phyloP scores from a whole-genome alignment of 208 protist species.

The Eutreptiella sp. region DNA sequence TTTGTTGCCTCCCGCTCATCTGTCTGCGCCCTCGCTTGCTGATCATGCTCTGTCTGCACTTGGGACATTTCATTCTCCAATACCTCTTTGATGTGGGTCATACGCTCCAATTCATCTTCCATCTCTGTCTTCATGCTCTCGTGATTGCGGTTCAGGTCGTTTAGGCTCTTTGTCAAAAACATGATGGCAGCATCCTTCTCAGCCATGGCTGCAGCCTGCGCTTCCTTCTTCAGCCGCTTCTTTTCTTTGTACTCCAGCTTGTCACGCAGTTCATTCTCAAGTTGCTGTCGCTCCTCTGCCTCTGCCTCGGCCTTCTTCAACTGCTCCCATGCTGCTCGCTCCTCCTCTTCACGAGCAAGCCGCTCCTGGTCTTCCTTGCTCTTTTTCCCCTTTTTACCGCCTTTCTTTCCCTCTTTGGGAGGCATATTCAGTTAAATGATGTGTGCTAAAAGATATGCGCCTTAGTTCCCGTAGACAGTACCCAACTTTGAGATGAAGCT shows the following conservation, averaged over 20 bases:
- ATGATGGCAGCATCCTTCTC: conserved; percentile 60
- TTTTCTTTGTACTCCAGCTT: conserved; percentile 61
- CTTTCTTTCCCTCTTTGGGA: no score
- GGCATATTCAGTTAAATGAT: no score
- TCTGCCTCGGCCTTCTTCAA: conserved; percentile 53
- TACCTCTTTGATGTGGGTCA: conserved; percentile 49
- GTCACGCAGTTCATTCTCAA: conserved; percentile 61
- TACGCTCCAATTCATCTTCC: conserved; percentile 51
- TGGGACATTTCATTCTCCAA: conserved; percentile 56
- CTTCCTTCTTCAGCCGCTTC: conserved; percentile 54
- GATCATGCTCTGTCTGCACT: conserved; percentile 45
- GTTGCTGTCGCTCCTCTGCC: conserved; percentile 54
- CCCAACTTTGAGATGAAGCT: no score
- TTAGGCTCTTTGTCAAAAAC: conserved; percentile 45
- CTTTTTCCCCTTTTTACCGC: conserved; percentile 44
- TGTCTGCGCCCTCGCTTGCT: no score
- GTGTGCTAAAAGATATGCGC: no score
- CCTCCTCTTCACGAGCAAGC: conserved; percentile 10
- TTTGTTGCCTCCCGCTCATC: background rate
- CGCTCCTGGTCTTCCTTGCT: conserved; percentile 24
- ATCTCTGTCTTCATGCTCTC: conserved; percentile 38
- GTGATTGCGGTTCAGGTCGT: conserved; percentile 39
- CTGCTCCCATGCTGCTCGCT: conserved; percentile 49
- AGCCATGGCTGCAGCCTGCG: conserved; percentile 41
- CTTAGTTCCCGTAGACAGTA: no score